Evolutionary conservation across 202 grass and related monocot genomes (phyloP).

Genomic region (Bolboschoenoplectus hybrid): DNA sequence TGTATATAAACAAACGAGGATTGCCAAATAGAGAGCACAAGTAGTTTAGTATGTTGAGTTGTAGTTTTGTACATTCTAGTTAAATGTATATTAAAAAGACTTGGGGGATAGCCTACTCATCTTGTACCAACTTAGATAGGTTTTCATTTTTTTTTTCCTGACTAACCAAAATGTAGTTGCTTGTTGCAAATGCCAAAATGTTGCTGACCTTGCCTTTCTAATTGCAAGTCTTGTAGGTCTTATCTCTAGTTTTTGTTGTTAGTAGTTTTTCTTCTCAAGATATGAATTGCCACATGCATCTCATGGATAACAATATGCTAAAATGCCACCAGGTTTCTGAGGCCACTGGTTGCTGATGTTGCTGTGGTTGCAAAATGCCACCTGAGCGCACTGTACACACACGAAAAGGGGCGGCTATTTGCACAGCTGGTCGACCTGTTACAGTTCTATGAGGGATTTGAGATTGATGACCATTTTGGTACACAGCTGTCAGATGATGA

Average conservation of each 20-base stretch:
- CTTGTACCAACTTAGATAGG: neutral
- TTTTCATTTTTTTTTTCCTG: neutral
- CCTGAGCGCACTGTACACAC: slow-evolving; percentile 61
- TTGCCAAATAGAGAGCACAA: neutral
- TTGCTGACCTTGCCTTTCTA: neutral
- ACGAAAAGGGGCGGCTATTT: slow-evolving; percentile 95
- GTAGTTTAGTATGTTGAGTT: slow-evolving; percentile 11
- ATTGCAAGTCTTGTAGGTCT: slow-evolving; percentile 2
- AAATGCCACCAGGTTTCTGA: slow-evolving; percentile 62
- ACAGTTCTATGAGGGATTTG: slow-evolving; percentile 98
- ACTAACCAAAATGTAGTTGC: neutral
- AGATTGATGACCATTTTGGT: slow-evolving; percentile 93
- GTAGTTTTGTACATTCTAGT: neutral
- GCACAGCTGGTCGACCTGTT: slow-evolving; percentile 90
- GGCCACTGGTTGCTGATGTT: slow-evolving; percentile 83
- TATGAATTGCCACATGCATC: neutral
- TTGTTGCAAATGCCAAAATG: neutral
- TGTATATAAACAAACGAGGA: neutral
- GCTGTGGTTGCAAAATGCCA: slow-evolving; percentile 95
- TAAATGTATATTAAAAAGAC: neutral
- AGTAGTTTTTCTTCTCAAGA: slow-evolving; percentile 22
- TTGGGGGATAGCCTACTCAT: neutral
- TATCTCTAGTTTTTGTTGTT: slow-evolving; percentile 26
- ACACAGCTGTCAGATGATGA: slow-evolving; percentile 94
- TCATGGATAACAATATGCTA: neutral